These are phyloP conservation scores for Solanum acaule DNA, from an alignment of 257 asterid genomes.

Conservation along the genomic window DNA sequence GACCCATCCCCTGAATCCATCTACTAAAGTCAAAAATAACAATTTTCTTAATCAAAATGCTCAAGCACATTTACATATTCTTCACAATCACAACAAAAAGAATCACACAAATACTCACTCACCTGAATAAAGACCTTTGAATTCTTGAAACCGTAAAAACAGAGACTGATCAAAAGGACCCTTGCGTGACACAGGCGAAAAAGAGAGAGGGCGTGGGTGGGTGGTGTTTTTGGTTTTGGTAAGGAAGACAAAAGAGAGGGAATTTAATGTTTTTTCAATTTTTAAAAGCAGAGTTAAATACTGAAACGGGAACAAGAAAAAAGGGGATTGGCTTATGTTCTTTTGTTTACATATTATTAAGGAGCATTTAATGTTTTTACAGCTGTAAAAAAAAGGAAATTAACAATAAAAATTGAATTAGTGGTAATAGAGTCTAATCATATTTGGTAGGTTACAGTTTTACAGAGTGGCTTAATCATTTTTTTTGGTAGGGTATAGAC, in stretches of 20 bases:
- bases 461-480: neutral
- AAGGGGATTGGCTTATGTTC: neutral
- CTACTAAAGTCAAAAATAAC: neutral
- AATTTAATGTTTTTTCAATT: neutral
- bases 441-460: neutral
- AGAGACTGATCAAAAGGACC: neutral
- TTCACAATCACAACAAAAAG: neutral
- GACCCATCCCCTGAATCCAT: neutral
- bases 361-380: neutral
- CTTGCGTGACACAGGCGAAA: neutral
- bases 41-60: neutral
- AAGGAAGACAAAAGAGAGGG: neutral
- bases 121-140: neutral
- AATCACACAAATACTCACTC: neutral
- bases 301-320: neutral
- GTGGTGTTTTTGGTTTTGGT: neutral
- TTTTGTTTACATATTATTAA: neutral
- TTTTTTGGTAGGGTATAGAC: neutral
- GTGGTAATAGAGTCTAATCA: neutral
- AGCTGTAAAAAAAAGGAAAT: neutral
- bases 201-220: too few relatives aligned
- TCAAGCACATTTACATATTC: neutral
- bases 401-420: neutral
- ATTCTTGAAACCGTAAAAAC: neutral
- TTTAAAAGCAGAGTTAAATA: neutral